Base-by-base conservation (phyloP, 352 stramenopile genomes). In the Globisporangium ultimum region DNA sequence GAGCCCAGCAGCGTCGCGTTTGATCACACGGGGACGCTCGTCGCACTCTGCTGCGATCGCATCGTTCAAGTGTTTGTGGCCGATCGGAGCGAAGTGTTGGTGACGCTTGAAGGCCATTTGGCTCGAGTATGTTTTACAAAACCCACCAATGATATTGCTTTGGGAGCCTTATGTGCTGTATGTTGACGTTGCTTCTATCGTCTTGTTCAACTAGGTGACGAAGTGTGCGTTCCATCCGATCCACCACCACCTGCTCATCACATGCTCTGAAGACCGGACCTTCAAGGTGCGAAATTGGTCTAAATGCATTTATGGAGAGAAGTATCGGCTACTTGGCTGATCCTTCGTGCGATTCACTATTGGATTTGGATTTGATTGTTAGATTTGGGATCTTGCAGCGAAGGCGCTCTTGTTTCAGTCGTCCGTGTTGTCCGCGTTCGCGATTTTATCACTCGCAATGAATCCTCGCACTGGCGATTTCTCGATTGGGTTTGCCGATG, bases 351-450 rank as follows among this genome's bases (percentile, higher is more conserved):
- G 14, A n/a, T n/a, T n/a, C 41, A 21, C 51, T 53, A 20, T 21
- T 20, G 9, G 8, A 2, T 13, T 43, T 7, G 36, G 36, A n/a
- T n/a, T n/a, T 41, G 13, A 38, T 21, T 6, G 53, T 4, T 67
- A 93, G 82, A 88, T 94, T 32, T 94, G 85, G 83, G 81, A 94
- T 36, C 59, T 94, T 34, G 68, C 74, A 22, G 68, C 73, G 24
- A 84, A 83, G 46, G 58, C 49, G 3, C 50, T 93, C 48, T 74
- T 87, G 40, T 94, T 88, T 58, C 83, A 94, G 64, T 94, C 83
- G 1, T 66, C 85, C 0, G 76, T 94, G 15, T 58, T 94, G 12
- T 94, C 85, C 0, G 83, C 85, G 4, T 91, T 87, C 28, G 59
- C 80, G 5, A 93, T 93, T 47, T 53, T 93, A 2, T 85, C 80